Conservation (phyloP, 495 filamentous ascomycete genomes). For the Aspergillus carlsbadensis region DNA sequence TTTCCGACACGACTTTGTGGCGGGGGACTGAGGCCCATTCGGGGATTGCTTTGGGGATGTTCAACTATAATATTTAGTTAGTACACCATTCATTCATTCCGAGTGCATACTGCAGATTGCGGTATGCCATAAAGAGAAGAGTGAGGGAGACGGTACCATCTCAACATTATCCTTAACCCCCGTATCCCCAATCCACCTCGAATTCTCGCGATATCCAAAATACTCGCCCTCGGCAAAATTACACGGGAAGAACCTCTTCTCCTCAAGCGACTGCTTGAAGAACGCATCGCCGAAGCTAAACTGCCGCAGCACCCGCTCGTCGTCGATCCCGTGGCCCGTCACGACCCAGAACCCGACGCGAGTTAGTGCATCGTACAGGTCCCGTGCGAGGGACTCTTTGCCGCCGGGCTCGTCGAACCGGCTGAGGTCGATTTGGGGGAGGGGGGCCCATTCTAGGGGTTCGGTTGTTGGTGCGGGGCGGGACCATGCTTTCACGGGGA, state of each 20-base stretch:
- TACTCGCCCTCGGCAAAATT: conserved; percentile 46
- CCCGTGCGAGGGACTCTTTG: conserved; percentile 51
- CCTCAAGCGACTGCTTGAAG: conserved; percentile 34
- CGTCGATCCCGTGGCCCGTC: conserved; percentile 31
- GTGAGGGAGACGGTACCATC: conserved; percentile 29
- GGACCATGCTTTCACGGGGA: conserved; percentile 36
- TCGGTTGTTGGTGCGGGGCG: conserved; percentile 34
- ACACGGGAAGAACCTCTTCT: conserved; percentile 36
- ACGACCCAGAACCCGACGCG: conserved; percentile 44
- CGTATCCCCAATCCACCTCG: conserved; percentile 43
- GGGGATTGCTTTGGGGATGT: conserved; percentile 50
- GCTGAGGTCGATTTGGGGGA: conserved; percentile 45
- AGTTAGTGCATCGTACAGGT: conserved; percentile 54
- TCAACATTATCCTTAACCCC: conserved; percentile 46
- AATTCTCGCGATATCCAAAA: conserved; percentile 46
- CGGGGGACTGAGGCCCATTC: conserved; percentile 33
- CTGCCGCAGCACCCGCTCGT: conserved; percentile 38
- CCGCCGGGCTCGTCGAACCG: conserved; percentile 49
- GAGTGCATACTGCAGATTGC: too few species aligned
- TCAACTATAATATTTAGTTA: too few species aligned
- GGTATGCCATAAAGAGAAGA: neutral
- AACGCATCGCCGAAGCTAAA: conserved; percentile 41
- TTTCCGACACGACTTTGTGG: conserved; percentile 17
- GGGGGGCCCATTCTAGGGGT: conserved; percentile 48
- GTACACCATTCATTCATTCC: too few species aligned